Conservation (phyloP, 1,139 yeast genomes). For the Barnettozyma hawaiiensis region DNA sequence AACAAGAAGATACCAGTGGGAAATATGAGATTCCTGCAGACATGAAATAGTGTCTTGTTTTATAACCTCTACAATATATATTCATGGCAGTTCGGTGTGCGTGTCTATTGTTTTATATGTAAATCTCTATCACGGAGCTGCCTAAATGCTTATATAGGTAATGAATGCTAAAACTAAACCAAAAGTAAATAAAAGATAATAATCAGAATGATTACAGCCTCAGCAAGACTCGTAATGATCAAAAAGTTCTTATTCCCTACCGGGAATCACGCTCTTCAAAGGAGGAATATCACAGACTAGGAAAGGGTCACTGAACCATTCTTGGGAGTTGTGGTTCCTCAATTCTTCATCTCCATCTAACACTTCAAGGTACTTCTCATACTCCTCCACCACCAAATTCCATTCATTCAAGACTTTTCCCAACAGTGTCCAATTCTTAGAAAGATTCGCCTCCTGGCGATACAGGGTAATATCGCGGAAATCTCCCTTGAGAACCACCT, state of each 20-base stretch:
- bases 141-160: neutral
- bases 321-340: slow-evolving; percentile 21
- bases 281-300: slow-evolving; percentile 37
- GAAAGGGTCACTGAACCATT: slow-evolving; percentile 34
- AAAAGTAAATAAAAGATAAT: too few relatives aligned
- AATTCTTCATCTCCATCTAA: slow-evolving; percentile 19
- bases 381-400: slow-evolving; percentile 50
- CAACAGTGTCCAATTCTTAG: slow-evolving; percentile 35
- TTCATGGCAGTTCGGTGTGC: too few relatives aligned
- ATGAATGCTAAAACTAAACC: neutral
- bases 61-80: too few relatives aligned
- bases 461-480: neutral
- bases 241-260: too few relatives aligned
- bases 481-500: neutral
- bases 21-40: neutral
- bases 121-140: neutral
- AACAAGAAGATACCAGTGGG: neutral
- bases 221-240: too few relatives aligned
- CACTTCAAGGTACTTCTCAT: slow-evolving; percentile 37
- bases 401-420: slow-evolving; percentile 69
- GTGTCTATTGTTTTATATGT: neutral
- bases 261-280: slow-evolving; percentile 11
- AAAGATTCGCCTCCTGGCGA: neutral
- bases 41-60: too few relatives aligned
- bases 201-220: too few relatives aligned